Evolutionary conservation across 2,329 filamentous ascomycete species (phyloP).

Genomic region (Alternaria dauci): DNA sequence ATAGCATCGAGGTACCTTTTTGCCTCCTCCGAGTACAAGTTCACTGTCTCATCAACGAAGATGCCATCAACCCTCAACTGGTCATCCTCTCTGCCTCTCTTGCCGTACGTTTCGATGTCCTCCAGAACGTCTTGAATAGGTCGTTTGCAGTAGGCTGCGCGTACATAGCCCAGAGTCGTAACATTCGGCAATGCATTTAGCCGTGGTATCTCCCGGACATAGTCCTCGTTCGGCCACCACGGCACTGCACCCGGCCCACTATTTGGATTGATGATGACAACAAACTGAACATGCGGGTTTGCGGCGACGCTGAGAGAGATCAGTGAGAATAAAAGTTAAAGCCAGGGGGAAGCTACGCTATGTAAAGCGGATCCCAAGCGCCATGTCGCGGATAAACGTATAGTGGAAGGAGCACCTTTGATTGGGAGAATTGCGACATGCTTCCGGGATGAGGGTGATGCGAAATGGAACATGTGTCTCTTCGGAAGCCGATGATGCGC

Average conservation of each 20-base stretch:
- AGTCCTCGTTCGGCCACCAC: conserved; percentile 58
- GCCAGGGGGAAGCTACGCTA: conserved; percentile 47
- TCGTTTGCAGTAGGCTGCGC: conserved; percentile 57
- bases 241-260: conserved; percentile 56
- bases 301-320: conserved; percentile 20
- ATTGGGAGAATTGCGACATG: conserved; percentile 18
- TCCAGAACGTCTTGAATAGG: conserved; percentile 25
- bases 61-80: conserved; percentile 57
- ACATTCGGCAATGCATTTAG: conserved; percentile 57
- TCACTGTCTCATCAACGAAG: conserved; percentile 62
- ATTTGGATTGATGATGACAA: conserved; percentile 61
- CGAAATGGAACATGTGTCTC: background rate
- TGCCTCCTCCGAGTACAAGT: conserved; percentile 25
- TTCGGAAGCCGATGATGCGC: background rate
- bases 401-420: conserved; percentile 57
- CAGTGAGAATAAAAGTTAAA: background rate
- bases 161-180: conserved; percentile 60
- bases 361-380: conserved; percentile 59
- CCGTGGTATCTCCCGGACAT: conserved; percentile 54
- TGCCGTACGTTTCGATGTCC: conserved; percentile 58
- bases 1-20: conserved; percentile 33
- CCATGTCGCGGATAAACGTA: conserved; percentile 60
- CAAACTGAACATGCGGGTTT: conserved; percentile 56
- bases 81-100: conserved; percentile 47
- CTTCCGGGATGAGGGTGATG: background rate